Percentiles rank a stretch among this genome's conserved stretches.
These are phyloP conservation scores for Telopea speciosissima DNA, from an alignment of 177 flowering plant genomes.

Conservation along the genomic window DNA sequence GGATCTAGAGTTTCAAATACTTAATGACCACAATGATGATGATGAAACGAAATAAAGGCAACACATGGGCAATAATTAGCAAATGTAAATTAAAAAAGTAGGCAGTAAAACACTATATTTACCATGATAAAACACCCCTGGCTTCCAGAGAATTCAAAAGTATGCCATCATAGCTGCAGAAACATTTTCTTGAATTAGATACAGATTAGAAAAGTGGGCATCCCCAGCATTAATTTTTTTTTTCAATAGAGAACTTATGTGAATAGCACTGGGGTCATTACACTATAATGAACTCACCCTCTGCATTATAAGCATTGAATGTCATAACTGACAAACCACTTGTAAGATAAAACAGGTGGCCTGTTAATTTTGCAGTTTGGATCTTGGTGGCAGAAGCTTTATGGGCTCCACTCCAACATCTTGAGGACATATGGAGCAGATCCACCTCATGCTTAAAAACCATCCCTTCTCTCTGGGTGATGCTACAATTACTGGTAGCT, in stretches of 20 bases:
- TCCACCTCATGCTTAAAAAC: too few species aligned
- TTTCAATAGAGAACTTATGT: slow-evolving; percentile 5
- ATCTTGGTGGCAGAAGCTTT: too few species aligned
- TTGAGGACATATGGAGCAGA: too few species aligned
- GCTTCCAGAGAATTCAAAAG: slow-evolving; percentile 78
- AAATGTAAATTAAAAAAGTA: slow-evolving; percentile 4
- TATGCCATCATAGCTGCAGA: slow-evolving; percentile 84
- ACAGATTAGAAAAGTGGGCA: neutral
- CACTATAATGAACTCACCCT: neutral
- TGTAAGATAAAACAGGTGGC: neutral
- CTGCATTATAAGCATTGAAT: neutral
- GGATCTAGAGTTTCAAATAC: too few species aligned
- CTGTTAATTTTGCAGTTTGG: neutral
- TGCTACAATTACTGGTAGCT: too few species aligned
- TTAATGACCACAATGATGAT: too few species aligned
- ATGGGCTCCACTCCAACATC: too few species aligned
- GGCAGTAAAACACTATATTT: slow-evolving; percentile 14
- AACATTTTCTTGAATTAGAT: slow-evolving; percentile 14
- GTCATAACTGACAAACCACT: neutral
- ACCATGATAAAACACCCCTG: slow-evolving; percentile 54
- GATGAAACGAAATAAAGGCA: too few species aligned
- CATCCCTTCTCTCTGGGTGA: too few species aligned
- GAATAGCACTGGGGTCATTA: neutral
- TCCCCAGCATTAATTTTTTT: neutral
- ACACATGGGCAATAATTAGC: neutral